These are phyloP conservation scores for Elongisporangium anandrum DNA, from an alignment of 352 stramenopile species.

Conservation along the genomic window DNA sequence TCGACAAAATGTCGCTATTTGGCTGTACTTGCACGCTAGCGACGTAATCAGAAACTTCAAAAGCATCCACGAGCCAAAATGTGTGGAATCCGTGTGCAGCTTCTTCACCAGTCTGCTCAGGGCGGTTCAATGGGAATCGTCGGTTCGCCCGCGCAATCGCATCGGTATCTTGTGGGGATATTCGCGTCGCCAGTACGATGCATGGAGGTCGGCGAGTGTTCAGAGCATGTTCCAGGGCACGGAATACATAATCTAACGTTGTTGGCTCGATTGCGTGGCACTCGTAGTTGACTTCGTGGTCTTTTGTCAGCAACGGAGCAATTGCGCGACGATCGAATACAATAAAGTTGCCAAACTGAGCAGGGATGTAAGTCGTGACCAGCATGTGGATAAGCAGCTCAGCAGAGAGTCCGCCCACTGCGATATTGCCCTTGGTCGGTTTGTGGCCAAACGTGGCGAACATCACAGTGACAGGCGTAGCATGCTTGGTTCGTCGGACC, in stretches of 20 bases:
- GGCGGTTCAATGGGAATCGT: constrained; percentile 72
- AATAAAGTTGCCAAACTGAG: constrained; percentile 91
- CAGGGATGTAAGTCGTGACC: constrained; percentile 89
- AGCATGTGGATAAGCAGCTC: constrained; percentile 90
- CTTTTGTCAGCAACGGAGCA: constrained; percentile 33
- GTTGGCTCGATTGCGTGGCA: constrained; percentile 43
- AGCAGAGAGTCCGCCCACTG: constrained; percentile 75
- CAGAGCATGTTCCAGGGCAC: constrained; percentile 83
- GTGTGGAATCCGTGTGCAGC: constrained; percentile 87
- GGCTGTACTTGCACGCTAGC: constrained; percentile 64
- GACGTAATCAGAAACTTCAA: constrained; percentile 38
- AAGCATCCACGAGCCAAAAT: constrained; percentile 64
- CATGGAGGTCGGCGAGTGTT: constrained; percentile 83
- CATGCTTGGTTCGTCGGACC: constrained; percentile 74
- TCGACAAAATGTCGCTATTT: constrained; percentile 73
- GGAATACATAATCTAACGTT: constrained; percentile 51
- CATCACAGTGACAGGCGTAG: constrained; percentile 74
- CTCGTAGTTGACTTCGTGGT: constrained; percentile 37
- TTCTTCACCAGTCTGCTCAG: constrained; percentile 91
- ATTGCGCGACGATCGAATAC: constrained; percentile 77
- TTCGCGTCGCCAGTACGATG: constrained; percentile 60
- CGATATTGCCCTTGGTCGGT: constrained; percentile 70
- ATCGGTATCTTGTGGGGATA: constrained; percentile 15
- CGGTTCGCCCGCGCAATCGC: constrained; percentile 8
- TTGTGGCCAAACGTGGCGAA: constrained; percentile 91